These are phyloP conservation scores for Primulina huaijiensis DNA, from an alignment of 257 asterid species.

Conservation along the genomic window DNA sequence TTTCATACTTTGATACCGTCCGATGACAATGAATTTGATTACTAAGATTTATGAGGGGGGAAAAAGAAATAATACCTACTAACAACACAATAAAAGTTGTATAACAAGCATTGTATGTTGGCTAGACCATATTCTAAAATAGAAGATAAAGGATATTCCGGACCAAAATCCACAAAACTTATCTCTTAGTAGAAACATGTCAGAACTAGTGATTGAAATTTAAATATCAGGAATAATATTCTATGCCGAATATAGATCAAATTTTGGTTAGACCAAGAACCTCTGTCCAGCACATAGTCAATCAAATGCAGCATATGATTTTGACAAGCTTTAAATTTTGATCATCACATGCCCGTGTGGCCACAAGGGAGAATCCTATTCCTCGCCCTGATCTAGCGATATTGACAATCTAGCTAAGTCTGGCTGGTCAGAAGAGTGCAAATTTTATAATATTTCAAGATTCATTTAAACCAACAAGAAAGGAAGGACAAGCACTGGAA, in stretches of 20 bases:
- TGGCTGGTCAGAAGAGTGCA: background rate
- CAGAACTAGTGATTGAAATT: background rate
- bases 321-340: background rate
- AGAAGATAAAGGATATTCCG: background rate
- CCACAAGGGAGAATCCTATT: background rate
- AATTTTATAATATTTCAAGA: background rate
- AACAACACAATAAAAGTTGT: background rate
- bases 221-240: background rate
- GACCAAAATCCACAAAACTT: background rate
- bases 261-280: background rate
- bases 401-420: background rate
- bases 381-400: background rate
- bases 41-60: background rate
- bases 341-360: background rate
- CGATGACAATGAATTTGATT: constrained; percentile 4
- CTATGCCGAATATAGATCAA: background rate
- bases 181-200: background rate
- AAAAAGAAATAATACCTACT: background rate
- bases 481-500: background rate
- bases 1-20: background rate
- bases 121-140: background rate
- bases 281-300: background rate
- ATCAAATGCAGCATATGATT: background rate
- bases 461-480: background rate
- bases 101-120: background rate